Percentiles rank a stretch among this genome's conserved stretches.
These are phyloP conservation scores for Aspergillus puulaauensis DNA, from an alignment of 2,329 filamentous ascomycete species.

Conservation along the genomic window DNA sequence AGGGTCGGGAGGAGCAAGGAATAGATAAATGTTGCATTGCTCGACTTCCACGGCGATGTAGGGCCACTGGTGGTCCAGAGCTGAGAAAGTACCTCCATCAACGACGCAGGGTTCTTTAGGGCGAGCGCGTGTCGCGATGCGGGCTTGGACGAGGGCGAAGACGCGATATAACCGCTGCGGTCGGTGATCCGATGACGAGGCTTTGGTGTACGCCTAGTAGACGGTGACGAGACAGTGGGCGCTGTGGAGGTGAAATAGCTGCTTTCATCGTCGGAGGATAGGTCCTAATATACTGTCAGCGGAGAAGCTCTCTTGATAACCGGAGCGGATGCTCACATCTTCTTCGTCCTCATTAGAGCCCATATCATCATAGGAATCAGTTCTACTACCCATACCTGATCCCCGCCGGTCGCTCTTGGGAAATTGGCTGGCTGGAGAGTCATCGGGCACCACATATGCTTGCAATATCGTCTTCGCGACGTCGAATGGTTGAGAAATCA, in stretches of 20 bases:
- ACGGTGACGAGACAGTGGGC: conserved; percentile 42
- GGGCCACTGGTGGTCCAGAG: conserved; percentile 86
- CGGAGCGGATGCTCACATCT: conserved; percentile 26
- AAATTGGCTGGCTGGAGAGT: conserved; percentile 30
- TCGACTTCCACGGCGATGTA: conserved; percentile 91
- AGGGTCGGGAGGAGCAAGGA: conserved; percentile 80
- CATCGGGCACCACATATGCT: conserved; percentile 56
- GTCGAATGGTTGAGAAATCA: conserved; percentile 94
- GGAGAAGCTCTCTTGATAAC: background rate
- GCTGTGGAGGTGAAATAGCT: conserved; percentile 76
- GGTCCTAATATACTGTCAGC: conserved; percentile 29
- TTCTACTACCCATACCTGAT: conserved; percentile 24
- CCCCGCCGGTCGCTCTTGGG: conserved; percentile 29
- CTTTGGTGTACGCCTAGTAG: conserved; percentile 40
- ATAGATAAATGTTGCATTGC: conserved; percentile 91
- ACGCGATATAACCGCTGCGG: conserved; percentile 45
- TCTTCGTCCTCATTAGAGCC: conserved; percentile 23
- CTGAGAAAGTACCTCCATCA: conserved; percentile 82
- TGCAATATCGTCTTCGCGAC: conserved; percentile 93
- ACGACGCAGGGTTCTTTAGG: conserved; percentile 73
- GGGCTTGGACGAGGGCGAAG: conserved; percentile 32
- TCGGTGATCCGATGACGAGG: conserved; percentile 44
- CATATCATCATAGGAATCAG: conserved; percentile 32
- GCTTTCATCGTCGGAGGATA: conserved; percentile 70
- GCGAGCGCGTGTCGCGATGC: conserved; percentile 61